Percentiles rank a stretch among this genome's conserved stretches.
Evolutionary conservation across 2,329 filamentous ascomycete species (phyloP).

Genomic region (Zalaria sp.): DNA sequence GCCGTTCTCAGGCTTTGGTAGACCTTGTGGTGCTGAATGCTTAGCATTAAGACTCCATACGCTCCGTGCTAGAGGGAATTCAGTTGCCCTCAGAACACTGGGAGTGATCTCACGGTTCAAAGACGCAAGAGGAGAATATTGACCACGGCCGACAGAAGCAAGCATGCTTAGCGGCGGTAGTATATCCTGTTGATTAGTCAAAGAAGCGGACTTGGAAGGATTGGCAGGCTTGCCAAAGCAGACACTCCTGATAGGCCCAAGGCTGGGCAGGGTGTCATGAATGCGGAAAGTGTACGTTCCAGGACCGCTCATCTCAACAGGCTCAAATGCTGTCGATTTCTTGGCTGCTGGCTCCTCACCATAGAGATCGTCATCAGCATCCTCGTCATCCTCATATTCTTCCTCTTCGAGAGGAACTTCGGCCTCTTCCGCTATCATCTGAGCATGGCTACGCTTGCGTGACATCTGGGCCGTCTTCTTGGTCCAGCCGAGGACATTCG

Average conservation of each 20-base stretch:
- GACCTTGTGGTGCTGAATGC: constrained; percentile 19
- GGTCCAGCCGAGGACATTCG: constrained; percentile 67
- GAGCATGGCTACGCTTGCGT: constrained; percentile 49
- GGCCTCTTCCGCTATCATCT: constrained; percentile 38
- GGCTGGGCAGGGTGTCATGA: constrained; percentile 62
- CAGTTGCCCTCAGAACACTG: constrained; percentile 52
- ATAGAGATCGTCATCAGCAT: constrained; percentile 49
- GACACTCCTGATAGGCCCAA: constrained; percentile 67
- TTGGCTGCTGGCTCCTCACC: constrained; percentile 38
- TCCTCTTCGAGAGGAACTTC: constrained; percentile 38
- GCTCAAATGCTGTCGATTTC: constrained; percentile 21
- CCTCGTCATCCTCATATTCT: constrained; percentile 41
- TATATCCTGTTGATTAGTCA: background rate
- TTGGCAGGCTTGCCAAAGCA: constrained; percentile 47
- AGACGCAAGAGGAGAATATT: constrained; percentile 55
- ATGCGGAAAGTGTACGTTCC: constrained; percentile 60
- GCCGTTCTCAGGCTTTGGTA: constrained; percentile 27
- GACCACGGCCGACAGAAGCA: constrained; percentile 47
- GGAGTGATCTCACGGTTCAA: constrained; percentile 69
- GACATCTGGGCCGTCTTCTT: constrained; percentile 46
- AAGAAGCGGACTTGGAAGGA: constrained; percentile 12
- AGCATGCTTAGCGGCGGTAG: constrained; percentile 34
- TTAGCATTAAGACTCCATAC: constrained; percentile 59
- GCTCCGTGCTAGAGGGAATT: constrained; percentile 57
- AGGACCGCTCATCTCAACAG: constrained; percentile 30